Evolutionary conservation across 768 basidiomycete genomes (phyloP), one percentile per base, ranked within the genome.

Genomic region (Chalciporus pseudorubinellus): DNA sequence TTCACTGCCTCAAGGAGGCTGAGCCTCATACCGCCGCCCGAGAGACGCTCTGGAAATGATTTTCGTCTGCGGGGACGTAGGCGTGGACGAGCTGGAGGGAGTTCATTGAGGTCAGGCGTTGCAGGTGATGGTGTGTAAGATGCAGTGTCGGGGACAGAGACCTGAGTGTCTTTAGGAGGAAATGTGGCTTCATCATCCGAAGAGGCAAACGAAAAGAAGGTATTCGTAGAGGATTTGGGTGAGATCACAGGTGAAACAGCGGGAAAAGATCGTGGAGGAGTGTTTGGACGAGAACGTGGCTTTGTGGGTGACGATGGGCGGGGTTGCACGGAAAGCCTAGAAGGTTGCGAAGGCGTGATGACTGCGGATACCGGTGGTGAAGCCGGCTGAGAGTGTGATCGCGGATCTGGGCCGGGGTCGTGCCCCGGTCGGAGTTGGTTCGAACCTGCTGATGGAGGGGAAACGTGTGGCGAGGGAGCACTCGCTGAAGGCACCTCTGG

Each of bases 1-100:
- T 65, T 58, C 59, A 65, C 48, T 5, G 67, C 65, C 44, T 67
- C 65, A 3, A 67, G 40, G 20, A 67, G 58, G 39, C 66, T 69
- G 18, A 65, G 48, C 6, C 66, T 55, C 16, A 36, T 7, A 16
- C 52, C 49, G 8, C 56, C 53, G 10, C 51, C 59, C 6, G 60
- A 62, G 19, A 62, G 43, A 18, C 63, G 56, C 9, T 65, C 67
- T 1, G 66, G 65, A 22, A 50, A 53, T 6, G 67, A 69, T 51
- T 46, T 62, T 26, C 65, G 56, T 6, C 64, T 59, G 6, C 34
- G 53, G 0, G 39, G 50, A 18, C 55, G 60, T 3, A 39, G 58
- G 4, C 62, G 60, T 0, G 55, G 62, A 16, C 53, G 55, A 7
- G 58, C 47, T 6, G 53, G 44, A 4, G 58, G 53, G 2, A 50